Evolutionary conservation across 2,329 filamentous ascomycete species (phyloP), one percentile per base, ranked within the genome.

Genomic region (Arthroderma sp.): DNA sequence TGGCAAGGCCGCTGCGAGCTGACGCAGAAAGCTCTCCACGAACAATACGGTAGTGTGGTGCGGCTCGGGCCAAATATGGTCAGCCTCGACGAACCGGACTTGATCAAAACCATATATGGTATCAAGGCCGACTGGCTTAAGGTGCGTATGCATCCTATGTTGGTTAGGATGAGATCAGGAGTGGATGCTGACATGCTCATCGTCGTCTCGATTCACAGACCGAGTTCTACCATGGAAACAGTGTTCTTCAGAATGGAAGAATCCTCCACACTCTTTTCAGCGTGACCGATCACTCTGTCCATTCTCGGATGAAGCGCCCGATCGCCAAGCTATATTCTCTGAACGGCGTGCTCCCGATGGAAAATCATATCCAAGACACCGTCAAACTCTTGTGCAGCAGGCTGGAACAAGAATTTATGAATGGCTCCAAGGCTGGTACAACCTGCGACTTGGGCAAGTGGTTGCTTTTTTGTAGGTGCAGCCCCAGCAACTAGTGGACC

Each of bases 21-120:
- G 50, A 85, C 80, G 0, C 79, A 83, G 44, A 71, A 80, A 41
- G 68, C 64, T 6, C 68, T 89, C 1, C 85, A 91, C 58, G 69
- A 72, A 9, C 72, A 83, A 54, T 72, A 86, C 65, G 85, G 85
- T 33, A 74, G 82, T 54, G 70, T 88, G 4, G 82, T 91, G 1
- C 73, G 84, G 2, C 64, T 87, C 22, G 85, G 83, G 0, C 85
- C 85, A 0, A 88, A 87, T 50, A 68, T 68, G 1, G 63, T 91
- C 2, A 85, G 82, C 0, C 86, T 89, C 54, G 76, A 82, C 4
- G 75, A 86, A 52, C 83, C 84, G 0, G 74, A 73, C 45, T 79
- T 82, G 0, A 70, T 89, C 53, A 84, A 83, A 63, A 68, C 69
- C 7, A 87, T 89, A 41, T 91, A 89, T 59, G 83, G 82, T 0